Evolutionary conservation across 768 basidiomycete species (phyloP).

Genomic region (Russula abietina): DNA sequence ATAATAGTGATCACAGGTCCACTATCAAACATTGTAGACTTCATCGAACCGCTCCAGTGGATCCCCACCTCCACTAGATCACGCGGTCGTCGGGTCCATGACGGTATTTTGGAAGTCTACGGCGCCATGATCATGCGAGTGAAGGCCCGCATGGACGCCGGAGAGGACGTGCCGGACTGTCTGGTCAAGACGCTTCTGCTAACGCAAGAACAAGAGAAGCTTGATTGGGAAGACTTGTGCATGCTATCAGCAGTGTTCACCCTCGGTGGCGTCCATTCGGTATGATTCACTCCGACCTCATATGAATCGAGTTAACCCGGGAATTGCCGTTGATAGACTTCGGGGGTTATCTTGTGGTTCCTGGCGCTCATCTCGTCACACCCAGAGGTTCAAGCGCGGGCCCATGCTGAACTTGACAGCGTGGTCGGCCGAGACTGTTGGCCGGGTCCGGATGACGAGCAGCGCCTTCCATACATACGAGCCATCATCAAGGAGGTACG

Average conservation of each 20-base stretch:
- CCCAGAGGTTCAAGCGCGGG: conserved; percentile 29
- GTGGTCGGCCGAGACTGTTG: conserved; percentile 27
- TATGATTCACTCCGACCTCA: background rate
- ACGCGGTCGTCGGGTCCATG: conserved; percentile 38
- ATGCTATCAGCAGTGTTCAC: conserved; percentile 35
- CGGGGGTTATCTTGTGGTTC: conserved; percentile 34
- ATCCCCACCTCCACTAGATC: conserved; percentile 36
- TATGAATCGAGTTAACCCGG: background rate
- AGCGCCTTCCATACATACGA: conserved; percentile 28
- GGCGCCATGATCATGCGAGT: conserved; percentile 32
- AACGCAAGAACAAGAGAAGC: conserved; percentile 29
- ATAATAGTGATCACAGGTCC: conserved; percentile 30
- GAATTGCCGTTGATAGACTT: conserved; percentile 30
- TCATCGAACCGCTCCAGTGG: conserved; percentile 38
- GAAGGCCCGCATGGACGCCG: conserved; percentile 30
- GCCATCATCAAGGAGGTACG: conserved; percentile 31
- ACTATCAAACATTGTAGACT: conserved; percentile 42
- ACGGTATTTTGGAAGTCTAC: conserved; percentile 32
- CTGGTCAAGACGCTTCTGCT: conserved; percentile 33
- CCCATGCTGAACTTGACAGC: conserved; percentile 30
- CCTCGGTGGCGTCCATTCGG: conserved; percentile 35
- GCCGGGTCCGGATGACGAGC: conserved; percentile 27
- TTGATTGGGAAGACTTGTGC: conserved; percentile 33
- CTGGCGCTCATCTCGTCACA: conserved; percentile 25
- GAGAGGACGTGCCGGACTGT: conserved; percentile 34